Evolutionary conservation across 2,329 filamentous ascomycete species (phyloP).

Genomic region (Mycosphaerella arachidis): DNA sequence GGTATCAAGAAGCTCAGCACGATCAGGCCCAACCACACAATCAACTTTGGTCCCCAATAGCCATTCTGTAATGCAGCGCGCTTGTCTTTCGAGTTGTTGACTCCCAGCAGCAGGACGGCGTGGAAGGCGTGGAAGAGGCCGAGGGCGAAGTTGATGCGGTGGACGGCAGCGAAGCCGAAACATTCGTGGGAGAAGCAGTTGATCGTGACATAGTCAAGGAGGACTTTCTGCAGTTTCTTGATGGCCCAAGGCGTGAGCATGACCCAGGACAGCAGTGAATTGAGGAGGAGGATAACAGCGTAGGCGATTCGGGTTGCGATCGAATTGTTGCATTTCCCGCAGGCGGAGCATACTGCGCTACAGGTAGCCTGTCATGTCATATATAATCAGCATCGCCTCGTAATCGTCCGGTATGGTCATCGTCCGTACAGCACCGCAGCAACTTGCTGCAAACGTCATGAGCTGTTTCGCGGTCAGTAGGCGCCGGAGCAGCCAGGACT

Average conservation of each 20-base stretch:
- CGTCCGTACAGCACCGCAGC: constrained; percentile 70
- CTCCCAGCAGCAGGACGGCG: constrained; percentile 77
- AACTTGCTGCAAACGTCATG: constrained; percentile 75
- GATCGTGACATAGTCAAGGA: constrained; percentile 93
- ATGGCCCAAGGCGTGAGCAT: constrained; percentile 99
- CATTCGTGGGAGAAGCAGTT: constrained; percentile 80
- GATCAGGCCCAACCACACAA: constrained; percentile 81
- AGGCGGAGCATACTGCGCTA: constrained; percentile 90
- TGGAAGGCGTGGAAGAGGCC: constrained; percentile 89
- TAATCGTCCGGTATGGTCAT: neutral
- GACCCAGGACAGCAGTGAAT: constrained; percentile 96
- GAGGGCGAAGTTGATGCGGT: constrained; percentile 96
- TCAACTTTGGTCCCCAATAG: constrained; percentile 97
- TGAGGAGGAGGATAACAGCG: constrained; percentile 83
- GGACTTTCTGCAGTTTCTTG: constrained; percentile 87
- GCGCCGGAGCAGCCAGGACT: constrained; percentile 6
- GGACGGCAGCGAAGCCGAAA: constrained; percentile 92
- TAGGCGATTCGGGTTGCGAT: constrained; percentile 89
- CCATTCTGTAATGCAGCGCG: constrained; percentile 90
- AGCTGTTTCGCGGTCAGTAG: constrained; percentile 48
- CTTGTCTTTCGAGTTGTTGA: constrained; percentile 79
- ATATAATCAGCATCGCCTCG: neutral
- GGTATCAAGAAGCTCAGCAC: constrained; percentile 94
- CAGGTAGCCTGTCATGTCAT: constrained; percentile 63
- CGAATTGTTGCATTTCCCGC: constrained; percentile 95